Conservation (phyloP, 257 asterid genomes). For the Primulina tabacum region DNA sequence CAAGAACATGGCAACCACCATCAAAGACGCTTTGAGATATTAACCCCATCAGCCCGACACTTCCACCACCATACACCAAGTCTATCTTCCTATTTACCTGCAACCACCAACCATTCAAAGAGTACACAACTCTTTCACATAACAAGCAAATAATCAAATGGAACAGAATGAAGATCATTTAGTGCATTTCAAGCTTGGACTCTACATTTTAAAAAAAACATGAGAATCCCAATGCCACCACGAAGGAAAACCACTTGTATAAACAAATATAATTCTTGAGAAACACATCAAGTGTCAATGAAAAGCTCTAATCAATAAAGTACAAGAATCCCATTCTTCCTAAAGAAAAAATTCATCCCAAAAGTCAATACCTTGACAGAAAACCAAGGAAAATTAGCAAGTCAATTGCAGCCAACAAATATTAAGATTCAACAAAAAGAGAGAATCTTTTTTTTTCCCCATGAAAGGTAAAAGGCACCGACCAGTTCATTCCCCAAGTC, state of each 20-base stretch:
- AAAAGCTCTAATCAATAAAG: background rate
- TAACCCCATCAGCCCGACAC: slow-evolving; percentile 94
- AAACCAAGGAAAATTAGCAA: slow-evolving; percentile 3
- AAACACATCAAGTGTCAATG: background rate
- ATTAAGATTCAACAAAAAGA: slow-evolving; percentile 25
- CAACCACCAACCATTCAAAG: slow-evolving; percentile 25
- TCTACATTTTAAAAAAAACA: background rate
- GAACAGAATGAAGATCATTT: background rate
- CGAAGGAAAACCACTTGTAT: slow-evolving; percentile 13
- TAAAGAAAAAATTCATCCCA: slow-evolving; percentile 6
- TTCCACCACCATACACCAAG: slow-evolving; percentile 98
- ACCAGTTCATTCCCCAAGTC: slow-evolving; percentile 96
- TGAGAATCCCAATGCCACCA: slow-evolving; percentile 10
- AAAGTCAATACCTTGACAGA: slow-evolving; percentile 24
- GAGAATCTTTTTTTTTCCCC: slow-evolving; percentile 11
- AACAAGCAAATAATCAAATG: background rate
- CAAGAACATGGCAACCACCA: slow-evolving; percentile 97
- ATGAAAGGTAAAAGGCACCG: slow-evolving; percentile 26
- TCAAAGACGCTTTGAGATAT: slow-evolving; percentile 78
- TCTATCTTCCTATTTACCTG: slow-evolving; percentile 86
- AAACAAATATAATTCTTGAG: background rate
- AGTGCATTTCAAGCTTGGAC: background rate
- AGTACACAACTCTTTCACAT: slow-evolving; percentile 20
- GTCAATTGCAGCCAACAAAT: slow-evolving; percentile 3
- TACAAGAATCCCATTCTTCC: slow-evolving; percentile 19